These are phyloP conservation scores for Bruguiera sexangula DNA, from an alignment of 345 rosid genomes.

Conservation along the genomic window DNA sequence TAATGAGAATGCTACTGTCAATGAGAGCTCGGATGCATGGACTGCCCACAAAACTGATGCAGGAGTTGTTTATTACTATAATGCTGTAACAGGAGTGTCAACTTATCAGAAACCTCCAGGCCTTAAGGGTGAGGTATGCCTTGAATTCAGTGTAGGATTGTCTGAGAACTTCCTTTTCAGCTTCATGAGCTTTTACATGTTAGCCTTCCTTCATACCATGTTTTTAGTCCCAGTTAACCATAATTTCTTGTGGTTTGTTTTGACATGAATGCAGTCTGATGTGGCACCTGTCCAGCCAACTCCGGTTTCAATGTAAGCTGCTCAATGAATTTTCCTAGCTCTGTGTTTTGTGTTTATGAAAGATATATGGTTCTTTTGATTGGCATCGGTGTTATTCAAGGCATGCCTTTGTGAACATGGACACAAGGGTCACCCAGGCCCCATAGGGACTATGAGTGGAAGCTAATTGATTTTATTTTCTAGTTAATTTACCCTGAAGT, in stretches of 20 bases:
- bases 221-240: too few species aligned
- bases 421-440: too few species aligned
- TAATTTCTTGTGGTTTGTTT: constrained; percentile 16
- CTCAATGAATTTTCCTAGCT: too few species aligned
- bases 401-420: too few species aligned
- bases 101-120: constrained; percentile 87
- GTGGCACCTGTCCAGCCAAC: constrained; percentile 61
- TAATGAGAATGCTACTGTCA: constrained; percentile 31
- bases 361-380: too few species aligned
- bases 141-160: not conserved
- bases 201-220: too few species aligned
- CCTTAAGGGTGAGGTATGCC: constrained; percentile 69
- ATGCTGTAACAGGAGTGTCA: constrained; percentile 79
- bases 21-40: constrained; percentile 65
- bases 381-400: too few species aligned
- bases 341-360: too few species aligned
- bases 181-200: too few species aligned
- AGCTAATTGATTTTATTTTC: too few species aligned
- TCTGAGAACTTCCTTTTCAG: not conserved
- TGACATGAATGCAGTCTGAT: constrained; percentile 54
- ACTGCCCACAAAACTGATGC: constrained; percentile 88
- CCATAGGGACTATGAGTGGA: too few species aligned
- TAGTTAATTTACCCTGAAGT: too few species aligned
- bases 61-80: constrained; percentile 80
- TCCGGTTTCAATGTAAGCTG: constrained; percentile 81